Evolutionary conservation across 495 filamentous ascomycete genomes (phyloP), one percentile per base, ranked within the genome.

Genomic region (Cercophora scortea): DNA sequence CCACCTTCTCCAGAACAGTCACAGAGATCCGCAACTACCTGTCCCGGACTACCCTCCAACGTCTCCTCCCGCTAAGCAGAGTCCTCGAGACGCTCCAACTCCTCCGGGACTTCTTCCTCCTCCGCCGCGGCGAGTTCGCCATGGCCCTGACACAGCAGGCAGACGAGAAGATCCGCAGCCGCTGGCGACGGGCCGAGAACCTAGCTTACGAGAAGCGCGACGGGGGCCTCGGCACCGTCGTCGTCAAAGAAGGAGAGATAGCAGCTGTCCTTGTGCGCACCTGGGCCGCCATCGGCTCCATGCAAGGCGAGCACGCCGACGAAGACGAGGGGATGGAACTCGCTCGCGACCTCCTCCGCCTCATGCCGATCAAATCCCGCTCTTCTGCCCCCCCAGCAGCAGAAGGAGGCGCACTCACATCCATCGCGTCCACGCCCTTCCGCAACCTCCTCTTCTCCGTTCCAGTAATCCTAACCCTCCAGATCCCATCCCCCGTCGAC

Each of bases 101-200:
- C 18, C 79, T 96, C 0, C 80, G 90, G 49, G 82, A 92, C 46
- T 96, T 95, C 64, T 87, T 96, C 58, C 77, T 98, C 9, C 80
- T 98, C 9, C 81, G 87, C 9, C 79, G 87, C 15, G 92, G 93
- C 9, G 93, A 96, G 62, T 98, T 98, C 66, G 89, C 89, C 7
- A 80, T 92, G 55, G 82, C 87, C 9, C 72, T 98, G 16, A 87
- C 93, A 1, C 78, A 84, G 34, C 87, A 95, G 71, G 89, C 90
- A 8, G 87, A 95, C 56, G 78, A 86, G 36, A 83, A 82, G 53
- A 78, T 95, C 18, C 69, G 78, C 11, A 74, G 70, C 49, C 74
- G 81, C 38, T 82, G 79, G 79, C 68, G 71, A 42, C 66, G 71
- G 36, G 66, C 71, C 4, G 77, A 79, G 41, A 80, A 80, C 50